phyloP scores from a whole-genome alignment of 1,284 basidiomycete genomes.

The Gymnopus androsaceus region DNA sequence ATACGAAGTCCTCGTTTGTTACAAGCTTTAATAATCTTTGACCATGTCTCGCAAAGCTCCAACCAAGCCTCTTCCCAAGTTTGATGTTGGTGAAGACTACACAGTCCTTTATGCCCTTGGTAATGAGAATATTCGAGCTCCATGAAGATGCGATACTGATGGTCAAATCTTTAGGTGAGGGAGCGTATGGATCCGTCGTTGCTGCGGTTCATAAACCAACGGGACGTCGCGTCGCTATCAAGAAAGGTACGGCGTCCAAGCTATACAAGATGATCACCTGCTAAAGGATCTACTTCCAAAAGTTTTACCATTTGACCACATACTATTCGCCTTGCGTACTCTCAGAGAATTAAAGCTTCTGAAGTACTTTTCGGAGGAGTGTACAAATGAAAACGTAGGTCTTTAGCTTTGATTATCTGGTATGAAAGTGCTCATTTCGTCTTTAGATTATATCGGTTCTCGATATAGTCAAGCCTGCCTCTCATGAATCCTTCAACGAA shows the following conservation, averaged over 20 bases:
- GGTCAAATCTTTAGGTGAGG: too few relatives aligned
- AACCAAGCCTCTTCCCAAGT: constrained; percentile 60
- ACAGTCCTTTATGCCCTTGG: constrained; percentile 73
- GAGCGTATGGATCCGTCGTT: constrained; percentile 75
- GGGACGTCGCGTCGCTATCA: constrained; percentile 73
- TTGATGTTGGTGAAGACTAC: constrained; percentile 69
- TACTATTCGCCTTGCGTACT: constrained; percentile 77
- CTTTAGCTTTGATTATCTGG: neutral
- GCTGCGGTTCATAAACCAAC: constrained; percentile 69
- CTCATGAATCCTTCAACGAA: constrained; percentile 12
- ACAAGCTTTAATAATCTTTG: neutral
- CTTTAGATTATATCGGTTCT: constrained; percentile 4
- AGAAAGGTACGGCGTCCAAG: too few relatives aligned
- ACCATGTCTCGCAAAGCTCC: constrained; percentile 50
- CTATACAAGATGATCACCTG: too few relatives aligned
- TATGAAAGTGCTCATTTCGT: neutral
- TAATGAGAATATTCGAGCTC: too few relatives aligned
- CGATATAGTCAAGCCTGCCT: constrained; percentile 9
- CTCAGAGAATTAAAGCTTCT: constrained; percentile 80
- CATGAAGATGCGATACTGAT: too few relatives aligned
- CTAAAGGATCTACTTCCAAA: too few relatives aligned
- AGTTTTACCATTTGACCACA: constrained; percentile 84
- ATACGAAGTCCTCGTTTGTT: neutral
- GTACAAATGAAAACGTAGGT: constrained; percentile 75
- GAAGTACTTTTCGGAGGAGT: constrained; percentile 82